Evolutionary conservation across 441 rosid species (phyloP).

Genomic region (Gossypium trilobum): DNA sequence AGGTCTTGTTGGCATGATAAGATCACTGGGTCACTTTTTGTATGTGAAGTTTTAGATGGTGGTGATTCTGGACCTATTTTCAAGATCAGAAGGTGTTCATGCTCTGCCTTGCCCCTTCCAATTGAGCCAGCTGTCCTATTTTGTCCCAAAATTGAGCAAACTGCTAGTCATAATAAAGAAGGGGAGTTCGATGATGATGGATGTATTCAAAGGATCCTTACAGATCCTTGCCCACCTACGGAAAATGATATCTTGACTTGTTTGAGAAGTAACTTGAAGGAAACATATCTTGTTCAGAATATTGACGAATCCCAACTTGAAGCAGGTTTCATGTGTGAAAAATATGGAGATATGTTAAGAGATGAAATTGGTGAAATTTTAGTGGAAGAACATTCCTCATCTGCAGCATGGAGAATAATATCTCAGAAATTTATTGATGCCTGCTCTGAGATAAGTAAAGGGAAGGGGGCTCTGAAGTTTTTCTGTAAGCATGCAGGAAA

Average conservation of each 20-base stretch:
- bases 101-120: slow-evolving; percentile 58
- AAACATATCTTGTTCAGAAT: slow-evolving; percentile 22
- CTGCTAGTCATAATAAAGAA: slow-evolving; percentile 29
- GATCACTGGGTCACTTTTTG: slow-evolving; percentile 75
- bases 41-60: slow-evolving; percentile 78
- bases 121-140: slow-evolving; percentile 51
- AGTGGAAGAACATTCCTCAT: slow-evolving; percentile 61
- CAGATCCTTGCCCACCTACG: slow-evolving; percentile 55
- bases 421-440: slow-evolving; percentile 55
- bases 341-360: slow-evolving; percentile 24
- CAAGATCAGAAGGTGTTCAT: slow-evolving; percentile 70
- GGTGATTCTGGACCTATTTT: slow-evolving; percentile 86
- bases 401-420: slow-evolving; percentile 68
- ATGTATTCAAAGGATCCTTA: slow-evolving; percentile 50
- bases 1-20: slow-evolving; percentile 98
- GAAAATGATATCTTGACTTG: slow-evolving; percentile 60
- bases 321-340: slow-evolving; percentile 24
- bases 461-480: slow-evolving; percentile 38
- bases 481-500: slow-evolving; percentile 60
- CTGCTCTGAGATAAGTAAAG: slow-evolving; percentile 37
- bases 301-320: slow-evolving; percentile 24
- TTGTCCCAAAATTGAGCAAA: slow-evolving; percentile 29
- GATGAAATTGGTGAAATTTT: slow-evolving; percentile 71
- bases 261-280: slow-evolving; percentile 30
- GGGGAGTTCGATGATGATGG: slow-evolving; percentile 37